Conservation (phyloP, 345 rosid species). For the Arabis alpina region DNA sequence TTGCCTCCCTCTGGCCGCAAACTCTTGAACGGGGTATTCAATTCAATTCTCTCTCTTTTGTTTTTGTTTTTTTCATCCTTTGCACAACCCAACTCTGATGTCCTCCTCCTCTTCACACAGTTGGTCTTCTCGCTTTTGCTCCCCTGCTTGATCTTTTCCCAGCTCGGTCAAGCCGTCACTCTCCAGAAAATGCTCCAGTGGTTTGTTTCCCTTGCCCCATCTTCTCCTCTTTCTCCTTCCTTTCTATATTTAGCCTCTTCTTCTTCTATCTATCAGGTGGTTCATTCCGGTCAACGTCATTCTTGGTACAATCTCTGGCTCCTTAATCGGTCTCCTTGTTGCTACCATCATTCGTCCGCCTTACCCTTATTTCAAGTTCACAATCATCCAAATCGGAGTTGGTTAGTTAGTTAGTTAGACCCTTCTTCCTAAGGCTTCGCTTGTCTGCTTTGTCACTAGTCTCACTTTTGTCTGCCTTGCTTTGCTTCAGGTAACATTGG, state of each 20-base stretch:
- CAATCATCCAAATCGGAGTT: constrained; percentile 82
- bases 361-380: constrained; percentile 93
- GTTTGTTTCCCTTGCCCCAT: constrained; percentile 42
- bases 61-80: background rate
- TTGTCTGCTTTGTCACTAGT: constrained; percentile 1
- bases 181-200: constrained; percentile 82
- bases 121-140: constrained; percentile 96
- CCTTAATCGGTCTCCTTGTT: constrained; percentile 71
- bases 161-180: constrained; percentile 95
- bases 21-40: constrained; percentile 84
- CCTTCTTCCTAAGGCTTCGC: constrained; percentile 4
- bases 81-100: too few species aligned
- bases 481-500: constrained; percentile 87
- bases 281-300: constrained; percentile 92
- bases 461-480: constrained; percentile 18
- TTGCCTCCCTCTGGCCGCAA: constrained; percentile 91
- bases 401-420: constrained; percentile 52
- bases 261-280: constrained; percentile 67
- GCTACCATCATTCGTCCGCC: constrained; percentile 82
- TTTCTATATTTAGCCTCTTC: background rate
- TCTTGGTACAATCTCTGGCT: constrained; percentile 73
- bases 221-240: background rate
- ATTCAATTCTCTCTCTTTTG: background rate
- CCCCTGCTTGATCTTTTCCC: constrained; percentile 95
- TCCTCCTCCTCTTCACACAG: constrained; percentile 45